Percentiles rank a stretch among this genome's conserved stretches.
Conservation (phyloP, 345 rosid genomes). For the Pseudoturritis turrita region DNA sequence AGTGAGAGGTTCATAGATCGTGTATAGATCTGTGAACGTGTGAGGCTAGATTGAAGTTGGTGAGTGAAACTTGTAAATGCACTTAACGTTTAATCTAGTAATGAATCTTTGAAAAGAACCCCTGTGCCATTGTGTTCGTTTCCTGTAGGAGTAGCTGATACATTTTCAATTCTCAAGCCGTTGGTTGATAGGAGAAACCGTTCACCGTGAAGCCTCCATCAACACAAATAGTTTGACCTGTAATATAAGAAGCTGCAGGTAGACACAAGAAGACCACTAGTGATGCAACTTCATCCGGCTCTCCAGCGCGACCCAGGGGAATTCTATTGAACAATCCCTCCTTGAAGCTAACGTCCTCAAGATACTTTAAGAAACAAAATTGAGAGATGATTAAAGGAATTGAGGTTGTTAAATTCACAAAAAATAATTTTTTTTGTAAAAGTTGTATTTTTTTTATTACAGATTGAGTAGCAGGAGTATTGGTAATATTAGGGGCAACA, state of each 20-base stretch:
- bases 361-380: background rate
- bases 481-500: conserved; percentile 4
- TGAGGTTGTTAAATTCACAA: no score
- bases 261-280: conserved; percentile 47
- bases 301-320: conserved; percentile 20
- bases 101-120: no score
- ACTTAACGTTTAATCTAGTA: no score
- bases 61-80: no score
- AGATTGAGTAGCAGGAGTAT: background rate
- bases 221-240: conserved; percentile 47
- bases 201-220: conserved; percentile 47
- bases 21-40: no score
- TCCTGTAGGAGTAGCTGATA: no score
- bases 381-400: background rate
- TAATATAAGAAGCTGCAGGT: conserved; percentile 54
- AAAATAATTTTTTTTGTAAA: no score
- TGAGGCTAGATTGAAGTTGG: no score
- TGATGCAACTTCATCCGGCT: conserved; percentile 40
- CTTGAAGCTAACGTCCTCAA: background rate
- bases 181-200: no score
- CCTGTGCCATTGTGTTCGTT: no score
- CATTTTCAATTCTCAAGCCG: no score
- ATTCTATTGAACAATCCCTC: background rate
- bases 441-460: background rate
- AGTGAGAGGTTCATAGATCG: no score